phyloP scores from a whole-genome alignment of 1,284 basidiomycete genomes.

The Gomphus bonarii region DNA sequence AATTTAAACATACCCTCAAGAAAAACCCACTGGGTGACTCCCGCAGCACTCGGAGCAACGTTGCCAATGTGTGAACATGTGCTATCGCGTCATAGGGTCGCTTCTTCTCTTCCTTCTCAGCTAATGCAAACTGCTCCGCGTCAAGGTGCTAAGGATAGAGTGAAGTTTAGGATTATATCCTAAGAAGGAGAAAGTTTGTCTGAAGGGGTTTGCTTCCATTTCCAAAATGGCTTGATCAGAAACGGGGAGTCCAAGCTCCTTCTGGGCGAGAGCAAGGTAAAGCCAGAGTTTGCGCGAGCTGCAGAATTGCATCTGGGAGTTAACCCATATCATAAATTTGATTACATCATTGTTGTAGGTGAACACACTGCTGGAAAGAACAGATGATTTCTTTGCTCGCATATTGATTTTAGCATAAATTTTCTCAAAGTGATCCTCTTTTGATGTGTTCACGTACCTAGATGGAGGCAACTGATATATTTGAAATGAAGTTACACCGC shows the following conservation, averaged over 20 bases:
- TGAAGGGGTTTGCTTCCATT: conserved; percentile 85
- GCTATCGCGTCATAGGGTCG: conserved; percentile 99
- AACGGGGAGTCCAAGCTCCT: conserved; percentile 89
- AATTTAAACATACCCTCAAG: too few species aligned
- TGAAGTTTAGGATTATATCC: conserved; percentile 3
- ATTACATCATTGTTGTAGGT: not conserved
- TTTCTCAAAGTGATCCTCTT: not conserved
- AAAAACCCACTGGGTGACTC: conserved; percentile 85
- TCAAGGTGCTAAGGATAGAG: conserved; percentile 69
- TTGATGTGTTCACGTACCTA: conserved; percentile 22
- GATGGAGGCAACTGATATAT: conserved; percentile 35
- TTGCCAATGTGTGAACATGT: conserved; percentile 96
- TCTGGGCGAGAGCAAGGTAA: conserved; percentile 92
- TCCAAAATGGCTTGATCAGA: conserved; percentile 86
- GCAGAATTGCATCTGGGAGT: conserved; percentile 93
- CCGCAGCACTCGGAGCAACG: conserved; percentile 90
- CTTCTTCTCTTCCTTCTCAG: conserved; percentile 94
- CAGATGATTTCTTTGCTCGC: conserved; percentile 97
- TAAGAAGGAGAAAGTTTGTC: conserved; percentile 18
- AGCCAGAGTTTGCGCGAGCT: conserved; percentile 97
- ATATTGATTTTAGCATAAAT: conserved; percentile 68
- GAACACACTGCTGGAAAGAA: conserved; percentile 75
- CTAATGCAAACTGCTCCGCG: conserved; percentile 84
- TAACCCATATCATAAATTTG: too few species aligned
- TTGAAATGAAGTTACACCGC: conserved; percentile 12